Conservation (phyloP, 192 early-diverging fungal species). For the Phlyctochytrium arcticum region DNA sequence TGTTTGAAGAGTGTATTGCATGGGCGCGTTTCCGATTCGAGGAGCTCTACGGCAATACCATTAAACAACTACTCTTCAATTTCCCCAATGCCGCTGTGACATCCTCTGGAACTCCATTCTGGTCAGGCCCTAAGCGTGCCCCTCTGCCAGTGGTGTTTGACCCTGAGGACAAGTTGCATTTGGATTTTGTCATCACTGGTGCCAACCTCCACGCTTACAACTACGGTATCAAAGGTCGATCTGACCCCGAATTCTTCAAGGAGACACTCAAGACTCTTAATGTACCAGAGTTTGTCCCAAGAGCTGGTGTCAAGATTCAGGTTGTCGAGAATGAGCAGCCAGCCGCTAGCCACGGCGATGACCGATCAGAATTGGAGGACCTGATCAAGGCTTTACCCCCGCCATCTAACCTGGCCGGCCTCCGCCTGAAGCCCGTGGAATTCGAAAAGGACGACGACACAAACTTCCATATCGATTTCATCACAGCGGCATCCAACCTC, state of each 20-base stretch:
- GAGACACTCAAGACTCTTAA: constrained; percentile 51
- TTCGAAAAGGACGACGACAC: constrained; percentile 99
- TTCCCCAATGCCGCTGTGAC: constrained; percentile 93
- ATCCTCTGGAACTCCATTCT: constrained; percentile 86
- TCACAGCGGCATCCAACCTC: constrained; percentile 95
- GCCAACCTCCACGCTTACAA: constrained; percentile 96
- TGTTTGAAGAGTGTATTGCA: constrained; percentile 86
- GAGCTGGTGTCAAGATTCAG: constrained; percentile 93
- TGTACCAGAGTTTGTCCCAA: constrained; percentile 83
- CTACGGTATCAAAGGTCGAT: constrained; percentile 83
- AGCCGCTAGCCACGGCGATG: too few relatives aligned
- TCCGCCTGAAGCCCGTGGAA: constrained; percentile 83
- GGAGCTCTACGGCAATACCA: constrained; percentile 87
- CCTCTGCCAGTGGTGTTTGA: constrained; percentile 83
- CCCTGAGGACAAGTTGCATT: constrained; percentile 64
- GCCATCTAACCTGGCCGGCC: constrained; percentile 74
- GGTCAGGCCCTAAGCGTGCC: constrained; percentile 95
- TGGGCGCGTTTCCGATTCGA: constrained; percentile 95
- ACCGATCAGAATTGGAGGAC: constrained; percentile 55
- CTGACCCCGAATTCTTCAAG: constrained; percentile 68
- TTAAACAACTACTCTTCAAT: constrained; percentile 93
- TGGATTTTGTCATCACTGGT: constrained; percentile 86
- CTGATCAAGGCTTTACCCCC: constrained; percentile 68
- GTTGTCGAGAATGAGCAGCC: constrained; percentile 83
- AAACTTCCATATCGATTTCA: constrained; percentile 99